These are phyloP conservation scores for Lasiodiplodia theobromae DNA, from an alignment of 2,329 filamentous ascomycete species.

Conservation along the genomic window DNA sequence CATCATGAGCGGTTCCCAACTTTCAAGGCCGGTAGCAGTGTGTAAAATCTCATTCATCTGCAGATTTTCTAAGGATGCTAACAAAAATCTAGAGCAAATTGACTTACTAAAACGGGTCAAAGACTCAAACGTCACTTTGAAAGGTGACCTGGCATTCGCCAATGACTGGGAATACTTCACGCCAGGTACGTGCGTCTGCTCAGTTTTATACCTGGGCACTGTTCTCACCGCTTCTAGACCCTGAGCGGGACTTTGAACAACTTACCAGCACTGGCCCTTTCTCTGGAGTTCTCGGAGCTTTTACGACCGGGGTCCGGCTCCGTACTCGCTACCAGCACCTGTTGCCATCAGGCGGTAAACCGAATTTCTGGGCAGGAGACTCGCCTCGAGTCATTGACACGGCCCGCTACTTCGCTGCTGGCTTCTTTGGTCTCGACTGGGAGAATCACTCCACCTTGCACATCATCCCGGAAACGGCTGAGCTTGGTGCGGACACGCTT, in stretches of 20 bases:
- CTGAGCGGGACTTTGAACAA: conserved; percentile 58
- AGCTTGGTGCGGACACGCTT: conserved; percentile 61
- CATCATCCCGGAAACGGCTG: conserved; percentile 60
- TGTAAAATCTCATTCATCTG: conserved; percentile 37
- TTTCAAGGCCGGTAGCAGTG: conserved; percentile 56
- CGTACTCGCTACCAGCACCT: conserved; percentile 61
- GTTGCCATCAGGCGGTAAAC: conserved; percentile 42
- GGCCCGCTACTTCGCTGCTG: conserved; percentile 61
- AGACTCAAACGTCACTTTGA: conserved; percentile 48
- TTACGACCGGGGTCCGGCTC: conserved; percentile 61
- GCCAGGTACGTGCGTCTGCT: conserved; percentile 38
- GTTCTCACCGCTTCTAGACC: conserved; percentile 35
- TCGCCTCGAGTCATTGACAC: conserved; percentile 63
- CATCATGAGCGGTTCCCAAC: conserved; percentile 67
- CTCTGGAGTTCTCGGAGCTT: conserved; percentile 61
- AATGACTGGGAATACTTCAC: conserved; percentile 64
- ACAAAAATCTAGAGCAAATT: conserved; percentile 50
- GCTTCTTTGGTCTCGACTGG: conserved; percentile 63
- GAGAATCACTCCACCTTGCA: conserved; percentile 52
- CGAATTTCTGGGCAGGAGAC: conserved; percentile 62
- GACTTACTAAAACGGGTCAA: conserved; percentile 57
- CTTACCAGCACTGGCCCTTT: conserved; percentile 64
- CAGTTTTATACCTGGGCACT: not conserved
- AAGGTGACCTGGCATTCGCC: conserved; percentile 61
- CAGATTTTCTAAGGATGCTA: not conserved